Conservation (phyloP, 2,329 filamentous ascomycete species). For the Coniella lustricola region DNA sequence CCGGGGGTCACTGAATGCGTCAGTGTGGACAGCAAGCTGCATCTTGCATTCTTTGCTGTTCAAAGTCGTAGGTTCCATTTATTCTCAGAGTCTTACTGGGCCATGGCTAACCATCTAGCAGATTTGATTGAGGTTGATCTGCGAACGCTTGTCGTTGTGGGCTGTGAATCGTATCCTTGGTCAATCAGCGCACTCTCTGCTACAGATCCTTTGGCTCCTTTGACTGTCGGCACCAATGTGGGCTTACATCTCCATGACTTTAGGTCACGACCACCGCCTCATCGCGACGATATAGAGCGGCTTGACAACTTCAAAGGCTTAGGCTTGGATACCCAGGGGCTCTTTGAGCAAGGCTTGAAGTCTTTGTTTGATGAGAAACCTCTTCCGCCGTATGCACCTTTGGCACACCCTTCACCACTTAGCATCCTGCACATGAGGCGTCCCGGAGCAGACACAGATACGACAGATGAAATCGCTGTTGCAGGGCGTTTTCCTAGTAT, state of each 20-base stretch:
- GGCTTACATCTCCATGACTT: constrained; percentile 80
- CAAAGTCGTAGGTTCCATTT: constrained; percentile 50
- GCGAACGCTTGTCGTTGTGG: constrained; percentile 60
- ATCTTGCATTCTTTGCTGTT: constrained; percentile 73
- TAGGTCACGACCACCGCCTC: constrained; percentile 36
- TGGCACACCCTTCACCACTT: constrained; percentile 74
- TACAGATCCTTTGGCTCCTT: constrained; percentile 55
- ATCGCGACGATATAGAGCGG: constrained; percentile 28
- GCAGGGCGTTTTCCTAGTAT: constrained; percentile 85
- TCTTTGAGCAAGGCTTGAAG: constrained; percentile 25
- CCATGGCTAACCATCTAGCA: constrained; percentile 21
- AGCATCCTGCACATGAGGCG: constrained; percentile 72
- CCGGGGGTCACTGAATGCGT: constrained; percentile 74
- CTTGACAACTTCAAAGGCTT: constrained; percentile 27
- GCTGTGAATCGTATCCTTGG: constrained; percentile 67
- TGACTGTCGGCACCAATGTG: constrained; percentile 77
- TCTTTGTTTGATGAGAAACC: constrained; percentile 46
- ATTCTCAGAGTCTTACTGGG: not conserved
- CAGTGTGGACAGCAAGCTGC: constrained; percentile 61
- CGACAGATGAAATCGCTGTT: constrained; percentile 77
- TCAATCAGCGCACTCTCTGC: constrained; percentile 77
- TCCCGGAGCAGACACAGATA: constrained; percentile 41
- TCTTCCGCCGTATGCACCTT: constrained; percentile 56
- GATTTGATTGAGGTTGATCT: constrained; percentile 78
- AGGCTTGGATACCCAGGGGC: constrained; percentile 21